Base-by-base conservation (phyloP, 2,329 filamentous ascomycete genomes). In the Emergomyces africanus region DNA sequence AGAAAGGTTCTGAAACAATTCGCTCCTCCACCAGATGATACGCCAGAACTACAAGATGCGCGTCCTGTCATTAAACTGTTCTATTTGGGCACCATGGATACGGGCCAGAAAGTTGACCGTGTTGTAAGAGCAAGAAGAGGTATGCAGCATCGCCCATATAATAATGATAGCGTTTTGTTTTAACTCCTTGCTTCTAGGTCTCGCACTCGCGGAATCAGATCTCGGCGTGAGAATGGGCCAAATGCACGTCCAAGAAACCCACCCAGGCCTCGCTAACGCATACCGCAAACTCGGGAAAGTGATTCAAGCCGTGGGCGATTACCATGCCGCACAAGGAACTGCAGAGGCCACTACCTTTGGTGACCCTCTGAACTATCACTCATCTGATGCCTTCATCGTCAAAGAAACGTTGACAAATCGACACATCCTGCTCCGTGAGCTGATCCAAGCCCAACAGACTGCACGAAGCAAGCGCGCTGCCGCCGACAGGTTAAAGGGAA, bases 1-100 rank as follows among this genome's bases (percentile, higher is more conserved):
- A 83, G 94, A 70, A 96, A 96, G 77, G 87, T 97, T 62, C 79
- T 99, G 71, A 99, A 99, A 79, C 94, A 99, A 73, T 99, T 99
- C 74, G 92, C 94, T 42, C 94, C 94, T 37, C 94, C 94, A 0
- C 91, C 94, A 14, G 94, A 99, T 73, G 94, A 99, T 72, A 97
- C 94, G 0, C 91, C 92, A 10, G 94, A 99, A 76, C 80, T 99
- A 59, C 86, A 92, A 63, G 87, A 94, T 67, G 90, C 91, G 23
- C 83, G 94, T 57, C 94, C 94, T 0, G 80, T 90, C 49, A 94
- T 97, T 42, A 99, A 99, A 77, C 81, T 91, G 54, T 97, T 99
- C 71, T 99, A 99, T 70, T 79, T 99, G 25, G 90, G 89, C 23
- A 87, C 90, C 6, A 95, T 99, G 90, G 94, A 97, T 70, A 85